These are phyloP conservation scores for Sisymbrium irio DNA, from an alignment of 345 rosid genomes.

Conservation along the genomic window DNA sequence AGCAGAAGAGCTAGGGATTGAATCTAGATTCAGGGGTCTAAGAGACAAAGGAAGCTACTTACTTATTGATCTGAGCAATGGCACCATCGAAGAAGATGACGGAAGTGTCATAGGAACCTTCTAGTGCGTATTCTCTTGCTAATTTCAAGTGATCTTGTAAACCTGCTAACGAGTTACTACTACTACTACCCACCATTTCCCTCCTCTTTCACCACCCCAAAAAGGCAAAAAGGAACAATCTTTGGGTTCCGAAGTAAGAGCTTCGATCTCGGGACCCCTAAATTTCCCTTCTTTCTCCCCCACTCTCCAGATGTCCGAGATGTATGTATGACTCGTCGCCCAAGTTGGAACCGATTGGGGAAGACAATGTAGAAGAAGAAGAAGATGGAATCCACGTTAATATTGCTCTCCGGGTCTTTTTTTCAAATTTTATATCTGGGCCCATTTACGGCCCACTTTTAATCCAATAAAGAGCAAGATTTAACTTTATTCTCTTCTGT, in stretches of 20 bases:
- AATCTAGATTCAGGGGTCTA: slow-evolving; percentile 8
- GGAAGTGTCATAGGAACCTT: slow-evolving; percentile 93
- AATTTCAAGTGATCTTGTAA: slow-evolving; percentile 94
- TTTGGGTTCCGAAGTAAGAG: not conserved
- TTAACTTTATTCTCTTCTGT: not conserved
- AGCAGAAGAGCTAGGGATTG: slow-evolving; percentile 39
- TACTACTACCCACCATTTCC: slow-evolving; percentile 53
- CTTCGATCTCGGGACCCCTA: slow-evolving; percentile 13
- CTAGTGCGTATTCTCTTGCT: slow-evolving; percentile 91
- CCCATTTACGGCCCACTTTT: slow-evolving; percentile 32
- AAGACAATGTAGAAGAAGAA: not conserved
- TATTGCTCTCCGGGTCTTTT: too few relatives aligned
- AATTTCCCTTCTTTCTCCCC: not conserved
- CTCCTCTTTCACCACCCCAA: slow-evolving; percentile 1
- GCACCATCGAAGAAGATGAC: slow-evolving; percentile 98
- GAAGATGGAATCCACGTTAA: slow-evolving; percentile 31
- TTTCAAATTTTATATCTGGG: slow-evolving; percentile 15
- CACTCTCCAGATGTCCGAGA: slow-evolving; percentile 20
- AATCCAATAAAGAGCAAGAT: slow-evolving; percentile 6
- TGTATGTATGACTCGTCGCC: slow-evolving; percentile 42
- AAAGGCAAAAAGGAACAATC: too few relatives aligned
- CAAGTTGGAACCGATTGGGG: slow-evolving; percentile 42
- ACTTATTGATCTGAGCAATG: slow-evolving; percentile 99
- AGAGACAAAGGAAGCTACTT: slow-evolving; percentile 13
- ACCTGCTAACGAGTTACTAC: slow-evolving; percentile 66